Evolutionary conservation across 2,329 filamentous ascomycete genomes (phyloP).

Genomic region (Apiospora hydei): DNA sequence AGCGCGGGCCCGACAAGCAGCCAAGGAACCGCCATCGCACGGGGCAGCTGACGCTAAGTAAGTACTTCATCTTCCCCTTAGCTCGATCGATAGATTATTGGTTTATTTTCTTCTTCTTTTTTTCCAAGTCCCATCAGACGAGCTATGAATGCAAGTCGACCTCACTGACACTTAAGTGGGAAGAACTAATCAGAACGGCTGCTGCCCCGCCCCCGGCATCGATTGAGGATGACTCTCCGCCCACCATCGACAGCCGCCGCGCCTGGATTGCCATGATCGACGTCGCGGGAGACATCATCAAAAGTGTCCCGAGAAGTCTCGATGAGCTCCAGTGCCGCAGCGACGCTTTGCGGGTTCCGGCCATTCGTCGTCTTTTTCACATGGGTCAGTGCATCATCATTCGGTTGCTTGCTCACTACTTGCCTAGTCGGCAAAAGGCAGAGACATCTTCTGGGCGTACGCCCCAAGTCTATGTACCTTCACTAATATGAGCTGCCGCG

Average conservation of each 20-base stretch:
- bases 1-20: not conserved
- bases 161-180: not conserved
- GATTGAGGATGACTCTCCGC: not conserved
- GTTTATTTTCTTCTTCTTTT: too few species aligned
- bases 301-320: not conserved
- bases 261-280: too few species aligned
- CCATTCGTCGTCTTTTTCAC: not conserved
- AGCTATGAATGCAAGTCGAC: not conserved
- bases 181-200: not conserved
- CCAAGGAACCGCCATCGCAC: slow-evolving; percentile 2
- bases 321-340: not conserved
- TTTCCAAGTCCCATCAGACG: too few species aligned
- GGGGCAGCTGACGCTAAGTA: not conserved
- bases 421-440: too few species aligned
- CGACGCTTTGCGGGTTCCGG: not conserved
- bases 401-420: too few species aligned
- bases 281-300: not conserved
- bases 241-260: not conserved
- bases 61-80: not conserved
- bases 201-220: too few species aligned
- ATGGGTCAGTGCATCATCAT: not conserved
- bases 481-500: not conserved
- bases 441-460: too few species aligned
- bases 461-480: not conserved
- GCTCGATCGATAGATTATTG: not conserved